Evolutionary conservation across 306 rosid genomes (phyloP).

Genomic region (Styphnolobium japonicum): DNA sequence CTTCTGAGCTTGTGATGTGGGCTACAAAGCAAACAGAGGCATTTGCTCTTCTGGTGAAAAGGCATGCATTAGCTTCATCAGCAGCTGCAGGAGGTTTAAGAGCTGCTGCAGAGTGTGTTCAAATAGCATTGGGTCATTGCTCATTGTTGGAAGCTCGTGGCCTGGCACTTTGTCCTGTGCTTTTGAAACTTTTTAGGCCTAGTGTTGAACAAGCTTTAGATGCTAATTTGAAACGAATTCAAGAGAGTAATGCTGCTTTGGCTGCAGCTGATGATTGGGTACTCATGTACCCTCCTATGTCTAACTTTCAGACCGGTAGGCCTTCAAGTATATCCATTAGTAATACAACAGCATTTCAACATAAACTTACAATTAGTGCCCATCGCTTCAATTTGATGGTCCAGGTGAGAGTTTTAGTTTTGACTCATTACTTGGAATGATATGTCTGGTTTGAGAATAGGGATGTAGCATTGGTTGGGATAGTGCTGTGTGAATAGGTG

Average conservation of each 20-base stretch:
- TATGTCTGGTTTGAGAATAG: slow-evolving; percentile 8
- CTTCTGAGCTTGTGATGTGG: slow-evolving; percentile 98
- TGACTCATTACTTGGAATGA: neutral
- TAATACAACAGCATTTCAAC: slow-evolving; percentile 64
- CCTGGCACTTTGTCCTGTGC: slow-evolving; percentile 89
- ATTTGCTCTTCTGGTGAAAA: slow-evolving; percentile 80
- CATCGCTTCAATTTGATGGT: slow-evolving; percentile 99
- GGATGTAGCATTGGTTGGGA: neutral
- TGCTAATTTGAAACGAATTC: slow-evolving; percentile 91
- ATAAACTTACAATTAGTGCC: slow-evolving; percentile 90
- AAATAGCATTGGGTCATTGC: slow-evolving; percentile 98
- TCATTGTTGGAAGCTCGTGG: slow-evolving; percentile 95
- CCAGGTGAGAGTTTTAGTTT: slow-evolving; percentile 65
- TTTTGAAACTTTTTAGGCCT: slow-evolving; percentile 90
- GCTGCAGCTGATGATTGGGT: slow-evolving; percentile 99
- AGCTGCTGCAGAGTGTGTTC: slow-evolving; percentile 99
- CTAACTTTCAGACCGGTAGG: slow-evolving; percentile 70
- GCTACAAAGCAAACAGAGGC: slow-evolving; percentile 91
- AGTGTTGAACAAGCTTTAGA: slow-evolving; percentile 97
- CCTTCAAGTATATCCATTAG: slow-evolving; percentile 44
- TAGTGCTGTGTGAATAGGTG: neutral
- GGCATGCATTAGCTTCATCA: slow-evolving; percentile 96
- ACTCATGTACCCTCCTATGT: slow-evolving; percentile 57
- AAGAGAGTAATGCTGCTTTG: slow-evolving; percentile 95
- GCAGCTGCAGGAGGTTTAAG: slow-evolving; percentile 99